Conservation (phyloP, 805 yeast genomes). For the Candida arabinofermentans region DNA sequence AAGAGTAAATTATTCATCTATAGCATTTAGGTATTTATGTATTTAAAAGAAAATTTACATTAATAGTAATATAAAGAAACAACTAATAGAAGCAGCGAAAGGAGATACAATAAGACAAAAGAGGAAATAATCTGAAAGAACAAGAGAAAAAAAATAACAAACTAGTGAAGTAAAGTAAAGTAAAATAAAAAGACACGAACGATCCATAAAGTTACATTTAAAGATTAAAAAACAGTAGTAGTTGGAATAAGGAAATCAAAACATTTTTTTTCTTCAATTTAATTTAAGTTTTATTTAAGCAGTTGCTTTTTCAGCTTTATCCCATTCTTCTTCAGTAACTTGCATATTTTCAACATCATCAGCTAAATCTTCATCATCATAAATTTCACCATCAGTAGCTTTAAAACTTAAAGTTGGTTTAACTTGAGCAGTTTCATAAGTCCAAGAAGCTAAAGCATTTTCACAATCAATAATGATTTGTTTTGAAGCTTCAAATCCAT, state of each 20-base stretch:
- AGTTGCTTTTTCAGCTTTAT: constrained; percentile 24
- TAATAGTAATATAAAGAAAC: constrained; percentile 1
- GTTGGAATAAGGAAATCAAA: background rate
- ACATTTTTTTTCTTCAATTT: background rate
- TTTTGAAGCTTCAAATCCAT: constrained; percentile 96
- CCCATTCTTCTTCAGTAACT: constrained; percentile 40
- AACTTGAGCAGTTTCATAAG: constrained; percentile 90
- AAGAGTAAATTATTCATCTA: background rate
- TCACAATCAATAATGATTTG: constrained; percentile 97
- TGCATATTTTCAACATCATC: constrained; percentile 46
- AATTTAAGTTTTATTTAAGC: constrained; percentile 26
- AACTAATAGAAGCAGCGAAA: background rate
- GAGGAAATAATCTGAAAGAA: constrained; percentile 2
- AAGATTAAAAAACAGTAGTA: background rate
- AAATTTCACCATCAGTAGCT: constrained; percentile 41
- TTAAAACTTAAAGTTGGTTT: constrained; percentile 77
- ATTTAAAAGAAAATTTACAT: background rate
- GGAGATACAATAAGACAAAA: constrained; percentile 3
- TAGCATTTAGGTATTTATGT: background rate
- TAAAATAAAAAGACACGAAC: background rate
- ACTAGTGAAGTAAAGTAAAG: constrained; percentile 9
- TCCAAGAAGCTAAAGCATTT: constrained; percentile 93
- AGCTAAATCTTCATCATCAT: constrained; percentile 50
- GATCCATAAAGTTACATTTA: background rate
- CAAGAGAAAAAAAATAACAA: constrained; percentile 2